phyloP scores from a whole-genome alignment of 352 stramenopile species.

The Phytophthora sojae region DNA sequence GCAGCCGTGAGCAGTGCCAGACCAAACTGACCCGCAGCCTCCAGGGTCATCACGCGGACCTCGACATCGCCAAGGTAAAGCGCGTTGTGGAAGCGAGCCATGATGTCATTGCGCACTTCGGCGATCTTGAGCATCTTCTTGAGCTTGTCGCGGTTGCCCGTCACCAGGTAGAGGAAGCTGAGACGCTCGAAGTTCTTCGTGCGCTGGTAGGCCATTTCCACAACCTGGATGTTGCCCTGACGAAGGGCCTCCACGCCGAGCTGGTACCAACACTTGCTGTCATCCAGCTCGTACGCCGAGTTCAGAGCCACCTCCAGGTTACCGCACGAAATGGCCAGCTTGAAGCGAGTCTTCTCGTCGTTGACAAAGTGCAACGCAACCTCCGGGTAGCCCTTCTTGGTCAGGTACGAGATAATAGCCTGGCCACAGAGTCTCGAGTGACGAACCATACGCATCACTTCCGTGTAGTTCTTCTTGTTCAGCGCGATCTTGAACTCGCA shows the following conservation, averaged over 20 bases:
- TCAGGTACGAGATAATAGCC: slow-evolving; percentile 99
- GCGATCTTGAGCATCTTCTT: slow-evolving; percentile 99
- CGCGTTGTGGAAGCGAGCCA: slow-evolving; percentile 99
- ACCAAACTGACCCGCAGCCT: slow-evolving; percentile 95
- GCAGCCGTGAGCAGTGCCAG: slow-evolving; percentile 97
- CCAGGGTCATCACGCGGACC: slow-evolving; percentile 95
- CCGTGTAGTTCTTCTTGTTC: slow-evolving; percentile 95
- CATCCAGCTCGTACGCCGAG: slow-evolving; percentile 95
- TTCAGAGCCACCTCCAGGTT: slow-evolving; percentile 99
- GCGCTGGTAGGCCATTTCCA: slow-evolving; percentile 99
- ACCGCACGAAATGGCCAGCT: slow-evolving; percentile 98
- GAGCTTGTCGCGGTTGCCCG: slow-evolving; percentile 98
- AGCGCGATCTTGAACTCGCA: slow-evolving; percentile 98
- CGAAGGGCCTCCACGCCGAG: slow-evolving; percentile 97
- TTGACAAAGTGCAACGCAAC: slow-evolving; percentile 99
- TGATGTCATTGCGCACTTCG: slow-evolving; percentile 98
- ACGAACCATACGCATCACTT: slow-evolving; percentile 99
- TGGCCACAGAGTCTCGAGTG: slow-evolving; percentile 97
- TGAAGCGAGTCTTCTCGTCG: slow-evolving; percentile 98
- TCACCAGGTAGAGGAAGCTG: slow-evolving; percentile 99
- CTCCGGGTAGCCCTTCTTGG: slow-evolving; percentile 99
- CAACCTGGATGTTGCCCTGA: slow-evolving; percentile 99
- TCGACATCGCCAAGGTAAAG: slow-evolving; percentile 97
- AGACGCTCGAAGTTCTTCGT: slow-evolving; percentile 99
- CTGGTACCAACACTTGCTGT: slow-evolving; percentile 97